phyloP scores from a whole-genome alignment of 208 protist species.

The Tritrichomonas foetus region DNA sequence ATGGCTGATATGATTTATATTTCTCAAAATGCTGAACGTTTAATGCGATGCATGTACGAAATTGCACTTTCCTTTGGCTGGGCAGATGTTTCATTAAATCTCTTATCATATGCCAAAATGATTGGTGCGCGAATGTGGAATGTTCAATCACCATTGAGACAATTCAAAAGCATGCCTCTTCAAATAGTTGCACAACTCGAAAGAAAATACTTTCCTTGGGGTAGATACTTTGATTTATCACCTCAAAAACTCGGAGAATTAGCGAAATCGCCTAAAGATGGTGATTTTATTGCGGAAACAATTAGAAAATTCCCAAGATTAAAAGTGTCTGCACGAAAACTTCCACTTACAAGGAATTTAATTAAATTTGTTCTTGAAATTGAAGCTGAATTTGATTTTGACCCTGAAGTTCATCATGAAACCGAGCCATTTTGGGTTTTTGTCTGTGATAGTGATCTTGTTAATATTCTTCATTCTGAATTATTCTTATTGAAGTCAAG shows the following conservation, averaged over 20 bases:
- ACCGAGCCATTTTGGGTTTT: conserved; percentile 82
- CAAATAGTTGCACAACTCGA: conserved; percentile 88
- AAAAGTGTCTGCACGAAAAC: conserved; percentile 76
- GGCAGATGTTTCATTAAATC: conserved; percentile 79
- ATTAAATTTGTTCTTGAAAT: conserved; percentile 88
- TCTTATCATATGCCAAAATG: conserved; percentile 82
- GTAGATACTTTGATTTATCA: conserved; percentile 79
- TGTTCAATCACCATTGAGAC: conserved; percentile 73
- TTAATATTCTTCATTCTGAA: conserved; percentile 86
- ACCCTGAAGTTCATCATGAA: conserved; percentile 75
- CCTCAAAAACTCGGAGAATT: conserved; percentile 81
- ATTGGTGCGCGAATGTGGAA: conserved; percentile 89
- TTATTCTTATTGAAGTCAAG: conserved; percentile 75
- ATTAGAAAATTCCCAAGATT: conserved; percentile 88
- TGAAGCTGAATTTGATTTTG: conserved; percentile 85
- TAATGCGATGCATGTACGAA: conserved; percentile 79
- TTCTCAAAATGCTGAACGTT: conserved; percentile 75
- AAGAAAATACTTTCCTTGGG: conserved; percentile 82
- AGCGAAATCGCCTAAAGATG: conserved; percentile 71
- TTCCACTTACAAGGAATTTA: conserved; percentile 83
- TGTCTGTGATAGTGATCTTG: conserved; percentile 65
- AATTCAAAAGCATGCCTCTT: conserved; percentile 47
- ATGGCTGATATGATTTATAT: conserved; percentile 98
- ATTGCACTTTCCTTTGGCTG: conserved; percentile 86
- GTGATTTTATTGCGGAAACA: conserved; percentile 70